Evolutionary conservation across 768 basidiomycete species (phyloP).

Genomic region (Coprinellus micaceus): DNA sequence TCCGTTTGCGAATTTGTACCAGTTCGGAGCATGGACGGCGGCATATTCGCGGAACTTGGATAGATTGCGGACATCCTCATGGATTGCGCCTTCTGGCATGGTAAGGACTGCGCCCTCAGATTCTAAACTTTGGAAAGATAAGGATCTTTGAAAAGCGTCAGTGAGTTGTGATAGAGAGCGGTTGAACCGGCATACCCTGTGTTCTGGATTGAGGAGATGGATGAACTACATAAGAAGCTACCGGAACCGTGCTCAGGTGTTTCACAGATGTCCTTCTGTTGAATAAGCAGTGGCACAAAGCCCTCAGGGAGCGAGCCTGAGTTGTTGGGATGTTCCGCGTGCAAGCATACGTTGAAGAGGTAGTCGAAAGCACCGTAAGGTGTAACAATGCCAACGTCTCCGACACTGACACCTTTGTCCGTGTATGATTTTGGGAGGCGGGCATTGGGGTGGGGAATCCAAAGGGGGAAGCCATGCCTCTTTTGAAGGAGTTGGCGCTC

Average conservation of each 20-base stretch:
- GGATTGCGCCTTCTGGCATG: conserved; percentile 30
- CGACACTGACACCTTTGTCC: conserved; percentile 29
- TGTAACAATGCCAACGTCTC: conserved; percentile 37
- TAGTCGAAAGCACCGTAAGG: conserved; percentile 32
- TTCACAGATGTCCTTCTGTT: conserved; percentile 11
- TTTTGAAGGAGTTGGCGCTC: conserved; percentile 18
- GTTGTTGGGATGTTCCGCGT: conserved; percentile 28
- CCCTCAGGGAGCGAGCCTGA: conserved; percentile 24
- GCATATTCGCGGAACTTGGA: conserved; percentile 25
- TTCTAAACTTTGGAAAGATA: conserved; percentile 15
- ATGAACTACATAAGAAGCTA: conserved; percentile 13
- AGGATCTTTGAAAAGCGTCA: conserved; percentile 1
- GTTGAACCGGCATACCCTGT: not conserved
- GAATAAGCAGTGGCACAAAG: conserved; percentile 22
- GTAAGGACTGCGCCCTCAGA: conserved; percentile 29
- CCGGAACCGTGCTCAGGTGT: conserved; percentile 11
- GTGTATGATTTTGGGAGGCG: conserved; percentile 21
- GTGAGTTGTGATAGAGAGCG: not conserved
- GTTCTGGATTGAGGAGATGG: conserved; percentile 2
- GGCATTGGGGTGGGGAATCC: conserved; percentile 29
- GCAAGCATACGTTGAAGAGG: conserved; percentile 35
- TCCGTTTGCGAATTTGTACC: conserved; percentile 28
- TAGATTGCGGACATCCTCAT: conserved; percentile 23
- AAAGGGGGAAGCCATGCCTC: conserved; percentile 32
- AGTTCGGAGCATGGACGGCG: conserved; percentile 20